A percentile compares a stretch with the other conserved stretches of the same genome.
These are phyloP conservation scores for Rubroboletus pulcherrimus DNA, from an alignment of 768 basidiomycete genomes.

Conservation along the genomic window DNA sequence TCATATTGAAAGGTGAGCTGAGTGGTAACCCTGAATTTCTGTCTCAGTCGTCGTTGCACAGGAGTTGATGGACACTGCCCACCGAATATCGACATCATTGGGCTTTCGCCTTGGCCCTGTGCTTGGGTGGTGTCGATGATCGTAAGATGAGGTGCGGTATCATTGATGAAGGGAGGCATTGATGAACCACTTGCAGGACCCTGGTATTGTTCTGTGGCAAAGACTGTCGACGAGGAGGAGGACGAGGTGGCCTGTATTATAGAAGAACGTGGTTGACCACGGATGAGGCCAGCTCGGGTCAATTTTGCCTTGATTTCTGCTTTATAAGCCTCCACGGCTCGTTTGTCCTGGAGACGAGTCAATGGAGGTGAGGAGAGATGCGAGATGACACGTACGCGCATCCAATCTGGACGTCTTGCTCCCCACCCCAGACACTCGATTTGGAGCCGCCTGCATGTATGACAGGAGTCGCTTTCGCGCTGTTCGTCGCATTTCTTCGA, in stretches of 20 bases:
- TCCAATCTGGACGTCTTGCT: slow-evolving; percentile 81
- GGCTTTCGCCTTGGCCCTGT: slow-evolving; percentile 22
- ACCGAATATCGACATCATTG: slow-evolving; percentile 31
- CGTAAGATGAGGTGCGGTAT: slow-evolving; percentile 20
- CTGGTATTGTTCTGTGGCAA: slow-evolving; percentile 30
- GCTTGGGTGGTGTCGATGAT: slow-evolving; percentile 19
- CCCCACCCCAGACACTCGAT: slow-evolving; percentile 88
- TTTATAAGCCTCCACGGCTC: slow-evolving; percentile 77
- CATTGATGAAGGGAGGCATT: slow-evolving; percentile 20
- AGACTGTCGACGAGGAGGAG: slow-evolving; percentile 32
- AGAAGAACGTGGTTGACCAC: slow-evolving; percentile 72
- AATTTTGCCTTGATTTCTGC: slow-evolving; percentile 80
- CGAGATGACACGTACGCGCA: slow-evolving; percentile 54
- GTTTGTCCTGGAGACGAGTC: slow-evolving; percentile 60
- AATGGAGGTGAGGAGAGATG: slow-evolving; percentile 11
- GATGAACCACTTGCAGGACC: slow-evolving; percentile 18
- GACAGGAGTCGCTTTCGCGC: slow-evolving; percentile 74
- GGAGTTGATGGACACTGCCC: background rate
- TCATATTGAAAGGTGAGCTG: slow-evolving; percentile 31
- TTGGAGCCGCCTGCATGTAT: slow-evolving; percentile 74
- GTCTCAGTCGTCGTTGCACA: slow-evolving; percentile 10
- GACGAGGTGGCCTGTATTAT: slow-evolving; percentile 38
- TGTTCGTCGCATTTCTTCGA: slow-evolving; percentile 85
- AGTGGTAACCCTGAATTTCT: slow-evolving; percentile 20
- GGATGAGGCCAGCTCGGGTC: slow-evolving; percentile 72